Base-by-base conservation (phyloP, 345 rosid genomes). In the Nephelium lappaceum region DNA sequence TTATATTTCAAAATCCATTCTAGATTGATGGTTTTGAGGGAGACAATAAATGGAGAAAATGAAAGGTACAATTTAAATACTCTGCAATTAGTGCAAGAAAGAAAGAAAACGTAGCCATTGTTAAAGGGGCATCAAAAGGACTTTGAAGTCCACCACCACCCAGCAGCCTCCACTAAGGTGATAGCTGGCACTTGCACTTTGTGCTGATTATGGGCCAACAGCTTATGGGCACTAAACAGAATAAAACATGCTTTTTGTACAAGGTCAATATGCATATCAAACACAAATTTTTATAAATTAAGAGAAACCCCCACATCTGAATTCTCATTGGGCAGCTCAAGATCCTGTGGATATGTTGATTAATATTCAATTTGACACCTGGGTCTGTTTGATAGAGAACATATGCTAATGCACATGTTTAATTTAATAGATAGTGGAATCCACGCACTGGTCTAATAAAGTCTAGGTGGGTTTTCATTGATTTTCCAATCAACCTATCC, bases 151-250 rank as follows among this genome's bases (percentile, higher is more conserved):
- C 55, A 49, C 55, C 19, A 3, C 55, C 55, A 24, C 19, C 47
- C 39, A 73, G 41, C 58, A 55, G 47, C 38, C 27, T 38, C 80
- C 86, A 70, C 73, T 76, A 51, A 76, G 57, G n/a, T 65, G 23
- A n/a, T 57, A 81, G 63, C 77, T 78, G 73, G 62, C 77, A 14
- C 58, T n/a, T 72, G 42, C 51, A 57, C 77, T 71, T 77, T 73
- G 27, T 66, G 47, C 31, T 71, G 21, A 18, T 41, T 15, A 41
- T 39, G 69, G 67, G 67, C 67, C 67, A 65, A 77, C 67, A 74
- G 27, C 62, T 36, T 4, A 68, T 61, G 51, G 23, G 65, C 69
- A 79, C 82, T 42, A 58, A 70, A 39, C 12, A 72, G 27, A 51
- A 4, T 72, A 23, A 45, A 23, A 23, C 38, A 4, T 51, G 24